Evolutionary conservation across 176 grass and related monocot species (phyloP).

Genomic region (Zea luxurians): DNA sequence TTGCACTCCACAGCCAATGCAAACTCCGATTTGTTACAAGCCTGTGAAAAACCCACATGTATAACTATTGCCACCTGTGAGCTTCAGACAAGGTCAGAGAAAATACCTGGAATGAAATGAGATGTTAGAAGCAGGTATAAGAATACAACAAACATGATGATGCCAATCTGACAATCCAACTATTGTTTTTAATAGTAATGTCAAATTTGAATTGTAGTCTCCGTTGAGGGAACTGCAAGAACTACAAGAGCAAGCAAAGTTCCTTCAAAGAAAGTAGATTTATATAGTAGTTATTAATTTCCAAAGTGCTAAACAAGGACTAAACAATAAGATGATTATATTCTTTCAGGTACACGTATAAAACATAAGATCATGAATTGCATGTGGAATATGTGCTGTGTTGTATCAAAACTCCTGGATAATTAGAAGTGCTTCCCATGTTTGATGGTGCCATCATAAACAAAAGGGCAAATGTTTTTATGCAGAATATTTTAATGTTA

Average conservation of each 20-base stretch:
- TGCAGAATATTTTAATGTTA: not conserved
- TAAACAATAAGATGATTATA: slow-evolving; percentile 31
- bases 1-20: slow-evolving; percentile 26
- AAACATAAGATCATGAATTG: slow-evolving; percentile 2
- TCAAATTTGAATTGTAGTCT: slow-evolving; percentile 13
- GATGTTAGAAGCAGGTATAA: slow-evolving; percentile 42
- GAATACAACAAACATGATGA: slow-evolving; percentile 11
- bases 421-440: slow-evolving; percentile 4
- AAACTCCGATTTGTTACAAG: slow-evolving; percentile 42
- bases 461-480: slow-evolving; percentile 12
- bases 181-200: slow-evolving; percentile 23
- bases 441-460: not conserved
- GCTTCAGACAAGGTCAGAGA: slow-evolving; percentile 99
- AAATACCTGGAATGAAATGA: slow-evolving; percentile 86
- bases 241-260: slow-evolving; percentile 27
- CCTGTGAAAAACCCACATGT: slow-evolving; percentile 50
- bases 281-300: slow-evolving; percentile 8
- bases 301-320: not conserved
- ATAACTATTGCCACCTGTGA: slow-evolving; percentile 73
- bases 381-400: slow-evolving; percentile 23
- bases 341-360: not conserved
- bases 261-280: slow-evolving; percentile 28
- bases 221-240: slow-evolving; percentile 25
- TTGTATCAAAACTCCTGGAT: not conserved
- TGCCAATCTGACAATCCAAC: slow-evolving; percentile 25